A percentile compares a stretch with the other conserved stretches of the same genome.
phyloP scores from a whole-genome alignment of 805 yeast species.

The Myxozyma nipponensis region DNA sequence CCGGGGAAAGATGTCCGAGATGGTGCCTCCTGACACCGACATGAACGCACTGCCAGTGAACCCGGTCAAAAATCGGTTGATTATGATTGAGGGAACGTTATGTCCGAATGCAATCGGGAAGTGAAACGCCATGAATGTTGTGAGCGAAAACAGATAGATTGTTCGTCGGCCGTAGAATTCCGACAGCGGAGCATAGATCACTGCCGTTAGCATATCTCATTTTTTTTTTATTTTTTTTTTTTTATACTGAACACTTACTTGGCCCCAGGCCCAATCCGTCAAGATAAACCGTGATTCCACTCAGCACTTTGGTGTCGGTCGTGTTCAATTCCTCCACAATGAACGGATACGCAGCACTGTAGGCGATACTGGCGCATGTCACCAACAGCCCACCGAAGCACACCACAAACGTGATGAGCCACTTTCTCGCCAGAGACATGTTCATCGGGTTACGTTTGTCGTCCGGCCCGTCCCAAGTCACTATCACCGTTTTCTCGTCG shows the following conservation, averaged over 20 bases:
- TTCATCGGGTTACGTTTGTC: slow-evolving; percentile 41
- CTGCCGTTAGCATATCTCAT: not conserved
- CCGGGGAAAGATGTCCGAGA: slow-evolving; percentile 70
- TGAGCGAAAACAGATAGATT: slow-evolving; percentile 53
- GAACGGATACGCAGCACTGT: slow-evolving; percentile 44
- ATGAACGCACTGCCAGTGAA: slow-evolving; percentile 76
- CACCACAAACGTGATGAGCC: slow-evolving; percentile 39
- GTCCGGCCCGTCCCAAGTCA: slow-evolving; percentile 32
- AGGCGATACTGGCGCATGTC: slow-evolving; percentile 50
- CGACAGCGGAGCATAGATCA: slow-evolving; percentile 65
- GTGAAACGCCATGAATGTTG: slow-evolving; percentile 47
- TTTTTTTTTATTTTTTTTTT: too few relatives aligned
- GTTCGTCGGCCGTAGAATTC: slow-evolving; percentile 67
- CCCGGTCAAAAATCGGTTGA: slow-evolving; percentile 71
- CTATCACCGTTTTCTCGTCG: slow-evolving; percentile 1
- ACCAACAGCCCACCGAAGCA: slow-evolving; percentile 28
- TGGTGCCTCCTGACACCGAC: slow-evolving; percentile 81
- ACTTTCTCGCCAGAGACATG: slow-evolving; percentile 36
- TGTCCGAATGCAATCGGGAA: slow-evolving; percentile 46
- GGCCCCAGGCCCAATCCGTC: slow-evolving; percentile 65
- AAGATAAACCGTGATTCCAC: slow-evolving; percentile 51
- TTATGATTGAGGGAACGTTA: slow-evolving; percentile 43
- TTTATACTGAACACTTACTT: too few relatives aligned
- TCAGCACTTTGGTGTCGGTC: slow-evolving; percentile 45
- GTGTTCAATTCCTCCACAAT: slow-evolving; percentile 40